Conservation (phyloP, 495 filamentous ascomycete genomes). For the Aspergillus sparsus region DNA sequence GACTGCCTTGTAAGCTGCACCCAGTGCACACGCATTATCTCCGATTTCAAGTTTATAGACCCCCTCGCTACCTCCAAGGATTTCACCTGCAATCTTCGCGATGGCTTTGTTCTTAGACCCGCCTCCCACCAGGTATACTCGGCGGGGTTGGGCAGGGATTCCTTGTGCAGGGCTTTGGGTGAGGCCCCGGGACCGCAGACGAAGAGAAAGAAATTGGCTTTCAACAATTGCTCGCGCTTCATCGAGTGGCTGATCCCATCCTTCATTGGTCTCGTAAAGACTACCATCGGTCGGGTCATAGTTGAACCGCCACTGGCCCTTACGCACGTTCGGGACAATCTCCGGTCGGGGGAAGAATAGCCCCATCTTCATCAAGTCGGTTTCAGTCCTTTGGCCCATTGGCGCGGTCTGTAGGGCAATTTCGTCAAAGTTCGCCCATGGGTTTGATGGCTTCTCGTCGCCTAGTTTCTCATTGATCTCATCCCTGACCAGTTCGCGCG, state of each 20-base stretch:
- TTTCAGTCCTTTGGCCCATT: conserved; percentile 56
- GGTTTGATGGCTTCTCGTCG: conserved; percentile 40
- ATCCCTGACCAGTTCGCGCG: conserved; percentile 86
- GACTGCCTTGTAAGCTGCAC: conserved; percentile 94
- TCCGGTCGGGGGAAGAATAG: conserved; percentile 94
- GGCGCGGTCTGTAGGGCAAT: conserved; percentile 63
- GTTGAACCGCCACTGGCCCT: conserved; percentile 82
- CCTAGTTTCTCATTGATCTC: conserved; percentile 52
- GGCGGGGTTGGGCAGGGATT: conserved; percentile 79
- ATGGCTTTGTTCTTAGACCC: conserved; percentile 88
- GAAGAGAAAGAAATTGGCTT: conserved; percentile 86
- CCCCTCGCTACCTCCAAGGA: conserved; percentile 84
- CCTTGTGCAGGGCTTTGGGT: conserved; percentile 55
- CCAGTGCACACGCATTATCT: conserved; percentile 93
- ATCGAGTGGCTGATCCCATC: conserved; percentile 56
- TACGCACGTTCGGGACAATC: conserved; percentile 85
- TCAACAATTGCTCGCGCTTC: conserved; percentile 92
- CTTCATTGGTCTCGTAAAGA: conserved; percentile 47
- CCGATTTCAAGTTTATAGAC: conserved; percentile 91
- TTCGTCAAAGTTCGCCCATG: conserved; percentile 79
- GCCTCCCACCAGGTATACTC: conserved; percentile 92
- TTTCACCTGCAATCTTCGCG: conserved; percentile 74
- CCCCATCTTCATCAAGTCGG: conserved; percentile 73
- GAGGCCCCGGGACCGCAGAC: conserved; percentile 75
- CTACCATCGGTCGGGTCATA: conserved; percentile 50